These are phyloP conservation scores for Penicillium digitatum DNA, from an alignment of 2,329 filamentous ascomycete genomes.

Conservation along the genomic window DNA sequence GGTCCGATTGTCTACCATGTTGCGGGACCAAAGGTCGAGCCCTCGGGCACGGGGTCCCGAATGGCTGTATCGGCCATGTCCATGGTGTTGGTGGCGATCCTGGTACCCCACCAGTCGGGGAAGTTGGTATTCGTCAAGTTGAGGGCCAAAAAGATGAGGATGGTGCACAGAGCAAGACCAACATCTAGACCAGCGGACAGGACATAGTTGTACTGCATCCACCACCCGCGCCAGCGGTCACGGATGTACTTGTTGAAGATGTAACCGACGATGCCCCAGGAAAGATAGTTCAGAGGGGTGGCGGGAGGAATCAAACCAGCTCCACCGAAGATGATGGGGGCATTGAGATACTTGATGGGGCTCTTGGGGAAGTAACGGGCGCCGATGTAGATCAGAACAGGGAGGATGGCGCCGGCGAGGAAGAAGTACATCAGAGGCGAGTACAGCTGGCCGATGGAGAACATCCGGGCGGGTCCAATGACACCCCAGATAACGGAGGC, in stretches of 20 bases:
- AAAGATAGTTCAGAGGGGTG: constrained; percentile 66
- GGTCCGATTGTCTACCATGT: constrained; percentile 18
- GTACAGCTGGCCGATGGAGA: constrained; percentile 61
- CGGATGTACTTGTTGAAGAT: constrained; percentile 67
- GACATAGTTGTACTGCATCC: constrained; percentile 74
- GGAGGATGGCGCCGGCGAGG: constrained; percentile 61
- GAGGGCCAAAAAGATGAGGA: constrained; percentile 67
- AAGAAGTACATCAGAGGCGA: constrained; percentile 65
- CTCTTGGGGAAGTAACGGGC: constrained; percentile 60
- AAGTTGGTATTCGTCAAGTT: constrained; percentile 55
- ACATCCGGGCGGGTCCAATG: constrained; percentile 68
- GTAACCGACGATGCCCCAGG: constrained; percentile 65
- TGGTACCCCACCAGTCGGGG: constrained; percentile 67
- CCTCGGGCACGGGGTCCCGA: constrained; percentile 50
- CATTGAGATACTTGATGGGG: constrained; percentile 62
- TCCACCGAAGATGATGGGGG: constrained; percentile 65
- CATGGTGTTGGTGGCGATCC: constrained; percentile 56
- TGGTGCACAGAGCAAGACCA: constrained; percentile 61
- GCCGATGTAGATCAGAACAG: constrained; percentile 59
- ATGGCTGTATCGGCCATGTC: constrained; percentile 59
- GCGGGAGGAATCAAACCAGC: constrained; percentile 63
- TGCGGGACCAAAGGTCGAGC: constrained; percentile 59
- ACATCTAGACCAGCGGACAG: constrained; percentile 67
- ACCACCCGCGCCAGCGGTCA: constrained; percentile 65
- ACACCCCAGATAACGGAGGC: constrained; percentile 69